Base-by-base conservation (phyloP, 2,329 filamentous ascomycete genomes). In the Shiraia bambusicola region DNA sequence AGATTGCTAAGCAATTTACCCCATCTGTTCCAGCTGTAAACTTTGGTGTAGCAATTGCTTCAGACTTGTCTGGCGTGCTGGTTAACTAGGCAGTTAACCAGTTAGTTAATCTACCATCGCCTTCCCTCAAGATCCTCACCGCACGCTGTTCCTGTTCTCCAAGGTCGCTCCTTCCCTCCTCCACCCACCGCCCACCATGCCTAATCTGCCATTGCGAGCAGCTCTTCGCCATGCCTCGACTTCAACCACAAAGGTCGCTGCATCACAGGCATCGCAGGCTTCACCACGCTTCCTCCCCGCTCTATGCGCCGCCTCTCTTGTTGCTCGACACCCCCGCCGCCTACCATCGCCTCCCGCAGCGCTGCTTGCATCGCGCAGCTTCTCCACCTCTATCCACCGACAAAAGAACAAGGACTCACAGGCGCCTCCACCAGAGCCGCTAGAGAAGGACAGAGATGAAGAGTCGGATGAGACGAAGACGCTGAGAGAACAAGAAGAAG, bases 161-260 rank as follows among this genome's bases (percentile, higher is more conserved):
- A 43, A 47, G 33, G 40, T 47, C 46, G 44, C 50, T 37, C 39
- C 19, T 40, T 10, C 38, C 49, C 8, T 8, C 19, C 30, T 41
- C 19, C 32, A 14, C 30, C 38, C 51, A 47, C 29, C 44, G 15
- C 30, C 38, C 51, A 47, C 29, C 44, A 86, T 85, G 82, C 75
- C 82, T 66, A 79, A 77, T 54, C 69, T 84, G 61, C 79, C 81
- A 71, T 86, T 82, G 82, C 79, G 82, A 73, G 72, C 74, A 68
- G 80, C 79, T 58, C 73, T 81, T 61, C 75, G 74, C 52, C 72
- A 73, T 56, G 72, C 74, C 45, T 70, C 72, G 58, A 72, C 70
- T 40, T 66, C 67, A 35, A 63, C 61, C 35, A 59, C 66, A 34
- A 61, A 67, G 37, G 54, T 65, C 34, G 47, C 66, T 31, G 47